Conservation (phyloP, 768 basidiomycete genomes). For the Pulveroboletus sp. region DNA sequence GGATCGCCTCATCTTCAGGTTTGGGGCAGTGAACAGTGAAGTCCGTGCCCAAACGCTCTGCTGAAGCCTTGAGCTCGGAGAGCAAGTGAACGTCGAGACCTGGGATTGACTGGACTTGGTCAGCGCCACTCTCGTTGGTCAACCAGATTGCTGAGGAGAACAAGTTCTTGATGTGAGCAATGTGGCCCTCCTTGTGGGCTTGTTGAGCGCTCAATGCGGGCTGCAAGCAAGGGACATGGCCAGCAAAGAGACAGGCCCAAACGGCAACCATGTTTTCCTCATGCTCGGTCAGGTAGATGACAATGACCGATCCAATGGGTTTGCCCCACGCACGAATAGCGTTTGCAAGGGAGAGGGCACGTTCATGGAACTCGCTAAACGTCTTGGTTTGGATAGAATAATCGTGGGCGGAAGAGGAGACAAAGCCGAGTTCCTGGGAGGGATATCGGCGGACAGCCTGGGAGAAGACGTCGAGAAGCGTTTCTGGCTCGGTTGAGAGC, state of each 20-base stretch:
- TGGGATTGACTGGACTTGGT: conserved; percentile 21
- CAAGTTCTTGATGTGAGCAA: conserved; percentile 27
- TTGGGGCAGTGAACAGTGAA: conserved; percentile 18
- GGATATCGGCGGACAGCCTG: conserved; percentile 21
- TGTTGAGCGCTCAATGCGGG: conserved; percentile 33
- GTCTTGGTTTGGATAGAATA: conserved; percentile 26
- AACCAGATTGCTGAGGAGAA: conserved; percentile 31
- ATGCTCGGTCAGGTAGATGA: conserved; percentile 30
- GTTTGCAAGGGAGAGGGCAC: conserved; percentile 17
- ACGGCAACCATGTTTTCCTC: conserved; percentile 32
- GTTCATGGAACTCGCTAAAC: conserved; percentile 17
- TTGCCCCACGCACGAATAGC: conserved; percentile 23
- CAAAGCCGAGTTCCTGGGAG: conserved; percentile 22
- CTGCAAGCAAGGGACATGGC: conserved; percentile 30
- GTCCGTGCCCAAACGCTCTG: conserved; percentile 3
- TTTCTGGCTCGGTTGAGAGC: conserved; percentile 7
- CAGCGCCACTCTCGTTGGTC: conserved; percentile 25
- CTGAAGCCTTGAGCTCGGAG: conserved; percentile 17
- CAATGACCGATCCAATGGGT: conserved; percentile 23
- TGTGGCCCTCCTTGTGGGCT: conserved; percentile 9
- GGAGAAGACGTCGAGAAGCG: conserved; percentile 22
- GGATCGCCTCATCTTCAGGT: conserved; percentile 30
- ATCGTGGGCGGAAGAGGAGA: conserved; percentile 25
- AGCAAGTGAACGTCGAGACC: conserved; percentile 25
- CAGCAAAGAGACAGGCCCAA: conserved; percentile 30